Conservation (phyloP, 2,329 filamentous ascomycete genomes). For the Ophiostoma novo-ulmi region DNA sequence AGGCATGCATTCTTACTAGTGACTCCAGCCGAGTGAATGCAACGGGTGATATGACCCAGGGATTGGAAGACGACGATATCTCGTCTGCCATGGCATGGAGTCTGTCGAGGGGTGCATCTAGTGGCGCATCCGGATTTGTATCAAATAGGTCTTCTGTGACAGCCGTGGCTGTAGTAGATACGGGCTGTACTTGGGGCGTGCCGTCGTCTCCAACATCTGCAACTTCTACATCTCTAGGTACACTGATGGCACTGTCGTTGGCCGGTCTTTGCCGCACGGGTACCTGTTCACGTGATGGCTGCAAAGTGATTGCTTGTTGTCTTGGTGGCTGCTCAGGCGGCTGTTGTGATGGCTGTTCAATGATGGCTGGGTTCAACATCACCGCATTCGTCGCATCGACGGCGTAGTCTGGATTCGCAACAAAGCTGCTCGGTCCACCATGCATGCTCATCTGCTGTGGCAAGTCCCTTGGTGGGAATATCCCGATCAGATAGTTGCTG, state of each 20-base stretch:
- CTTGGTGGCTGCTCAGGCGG: not conserved
- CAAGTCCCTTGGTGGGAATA: not conserved
- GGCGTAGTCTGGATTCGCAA: not conserved
- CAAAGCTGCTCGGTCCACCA: not conserved
- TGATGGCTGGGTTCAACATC: not conserved
- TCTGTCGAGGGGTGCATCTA: not conserved
- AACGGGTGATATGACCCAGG: not conserved
- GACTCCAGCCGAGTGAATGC: not conserved
- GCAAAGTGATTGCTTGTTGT: not conserved
- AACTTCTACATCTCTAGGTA: not conserved
- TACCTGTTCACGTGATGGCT: not conserved
- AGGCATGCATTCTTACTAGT: not conserved
- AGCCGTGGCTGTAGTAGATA: not conserved
- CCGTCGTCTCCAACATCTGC: not conserved
- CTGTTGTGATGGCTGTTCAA: not conserved
- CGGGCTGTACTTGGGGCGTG: not conserved
- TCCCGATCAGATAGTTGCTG: constrained; percentile 18
- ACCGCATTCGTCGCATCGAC: not conserved
- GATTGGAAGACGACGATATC: not conserved
- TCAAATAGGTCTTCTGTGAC: not conserved
- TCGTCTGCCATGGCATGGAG: not conserved
- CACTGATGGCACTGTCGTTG: not conserved
- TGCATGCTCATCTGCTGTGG: not conserved
- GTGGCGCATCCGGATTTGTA: not conserved
- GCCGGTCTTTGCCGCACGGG: not conserved